These are phyloP conservation scores for Phytopythium boreale DNA, from an alignment of 352 stramenopile species.

Conservation along the genomic window DNA sequence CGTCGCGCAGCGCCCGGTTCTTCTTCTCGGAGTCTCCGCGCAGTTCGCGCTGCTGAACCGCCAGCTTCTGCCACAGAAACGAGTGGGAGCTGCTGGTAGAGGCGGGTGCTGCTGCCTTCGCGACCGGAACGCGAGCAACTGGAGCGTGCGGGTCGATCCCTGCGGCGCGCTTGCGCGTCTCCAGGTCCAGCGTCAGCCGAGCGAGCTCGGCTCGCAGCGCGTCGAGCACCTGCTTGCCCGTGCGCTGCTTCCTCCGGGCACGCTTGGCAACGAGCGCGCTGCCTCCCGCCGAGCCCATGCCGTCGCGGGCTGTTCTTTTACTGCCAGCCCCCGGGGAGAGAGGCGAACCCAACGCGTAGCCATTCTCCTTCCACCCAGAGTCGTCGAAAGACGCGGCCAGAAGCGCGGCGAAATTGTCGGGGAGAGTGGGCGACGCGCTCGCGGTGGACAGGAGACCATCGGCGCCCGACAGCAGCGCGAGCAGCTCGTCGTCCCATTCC, in stretches of 20 bases:
- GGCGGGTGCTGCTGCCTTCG: not conserved
- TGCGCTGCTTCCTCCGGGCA: not conserved
- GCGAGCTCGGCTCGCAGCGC: not conserved
- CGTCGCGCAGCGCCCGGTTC: not conserved
- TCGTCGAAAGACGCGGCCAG: no score
- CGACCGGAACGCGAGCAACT: not conserved
- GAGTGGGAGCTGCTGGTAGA: not conserved
- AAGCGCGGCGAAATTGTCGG: not conserved
- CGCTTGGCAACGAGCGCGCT: no score
- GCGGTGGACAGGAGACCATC: not conserved
- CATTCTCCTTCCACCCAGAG: not conserved
- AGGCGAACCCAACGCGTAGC: not conserved
- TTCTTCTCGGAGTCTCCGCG: not conserved
- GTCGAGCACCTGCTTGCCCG: not conserved
- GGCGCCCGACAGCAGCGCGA: not conserved
- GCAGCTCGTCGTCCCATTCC: not conserved
- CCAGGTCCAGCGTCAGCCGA: not conserved
- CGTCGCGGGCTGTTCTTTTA: no score
- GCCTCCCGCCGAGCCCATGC: not conserved
- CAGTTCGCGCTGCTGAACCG: not conserved
- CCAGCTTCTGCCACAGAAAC: not conserved
- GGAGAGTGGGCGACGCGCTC: not conserved
- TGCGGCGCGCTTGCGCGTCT: not conserved
- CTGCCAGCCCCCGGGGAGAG: not conserved
- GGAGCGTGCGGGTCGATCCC: not conserved